Evolutionary conservation across 2,329 filamentous ascomycete genomes (phyloP).

Genomic region (Ascochyta fabae): DNA sequence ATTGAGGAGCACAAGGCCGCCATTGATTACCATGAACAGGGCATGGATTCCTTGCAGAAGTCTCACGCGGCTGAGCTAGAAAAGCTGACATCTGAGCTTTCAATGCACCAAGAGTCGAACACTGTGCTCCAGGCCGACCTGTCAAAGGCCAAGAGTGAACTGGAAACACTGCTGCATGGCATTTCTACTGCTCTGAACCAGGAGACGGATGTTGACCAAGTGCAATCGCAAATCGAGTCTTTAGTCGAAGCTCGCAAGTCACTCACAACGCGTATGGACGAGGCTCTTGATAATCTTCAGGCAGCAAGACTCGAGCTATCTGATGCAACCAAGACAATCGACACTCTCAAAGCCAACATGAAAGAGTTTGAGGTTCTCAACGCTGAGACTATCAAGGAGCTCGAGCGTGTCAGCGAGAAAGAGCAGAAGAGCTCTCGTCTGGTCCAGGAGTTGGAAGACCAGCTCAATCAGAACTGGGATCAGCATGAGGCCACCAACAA

Average conservation of each 20-base stretch:
- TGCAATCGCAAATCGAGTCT: slow-evolving; percentile 53
- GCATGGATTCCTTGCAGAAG: slow-evolving; percentile 60
- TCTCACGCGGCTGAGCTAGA: slow-evolving; percentile 64
- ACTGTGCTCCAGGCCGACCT: slow-evolving; percentile 63
- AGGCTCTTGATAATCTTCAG: slow-evolving; percentile 53
- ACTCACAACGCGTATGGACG: slow-evolving; percentile 50
- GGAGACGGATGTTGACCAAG: slow-evolving; percentile 56
- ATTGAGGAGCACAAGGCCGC: slow-evolving; percentile 63
- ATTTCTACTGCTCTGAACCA: slow-evolving; percentile 69
- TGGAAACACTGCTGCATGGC: slow-evolving; percentile 66
- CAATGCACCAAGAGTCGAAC: slow-evolving; percentile 39
- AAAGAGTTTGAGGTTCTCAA: slow-evolving; percentile 57
- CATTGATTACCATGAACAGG: slow-evolving; percentile 61
- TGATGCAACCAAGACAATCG: slow-evolving; percentile 47
- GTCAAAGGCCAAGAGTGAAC: slow-evolving; percentile 64
- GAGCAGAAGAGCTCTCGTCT: slow-evolving; percentile 92
- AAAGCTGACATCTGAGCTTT: slow-evolving; percentile 45
- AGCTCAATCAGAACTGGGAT: slow-evolving; percentile 93
- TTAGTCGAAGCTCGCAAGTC: slow-evolving; percentile 56
- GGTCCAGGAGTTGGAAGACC: slow-evolving; percentile 95
- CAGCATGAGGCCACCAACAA: slow-evolving; percentile 86
- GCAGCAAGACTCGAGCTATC: slow-evolving; percentile 52
- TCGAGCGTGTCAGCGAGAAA: slow-evolving; percentile 63
- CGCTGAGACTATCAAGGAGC: slow-evolving; percentile 63
- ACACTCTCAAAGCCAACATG: slow-evolving; percentile 52